A percentile compares a stretch with the other conserved stretches of the same genome.
phyloP scores from a whole-genome alignment of 768 basidiomycete species.

The Dioszegia crocea region DNA sequence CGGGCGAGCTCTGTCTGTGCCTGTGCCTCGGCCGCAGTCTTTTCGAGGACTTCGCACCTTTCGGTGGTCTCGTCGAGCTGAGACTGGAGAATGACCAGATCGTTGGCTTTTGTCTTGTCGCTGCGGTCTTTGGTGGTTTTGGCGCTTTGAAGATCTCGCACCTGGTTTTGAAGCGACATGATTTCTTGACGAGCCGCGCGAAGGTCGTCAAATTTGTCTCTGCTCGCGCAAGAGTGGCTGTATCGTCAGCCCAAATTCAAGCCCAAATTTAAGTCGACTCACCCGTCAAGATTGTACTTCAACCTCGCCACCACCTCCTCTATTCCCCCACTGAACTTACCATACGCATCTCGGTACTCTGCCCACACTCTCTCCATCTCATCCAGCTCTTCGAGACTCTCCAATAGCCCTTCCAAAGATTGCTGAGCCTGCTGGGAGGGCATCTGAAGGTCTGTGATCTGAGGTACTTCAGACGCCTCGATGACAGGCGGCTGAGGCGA shows the following conservation, averaged over 20 bases:
- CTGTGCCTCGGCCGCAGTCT: not conserved
- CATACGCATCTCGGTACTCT: conserved; percentile 11
- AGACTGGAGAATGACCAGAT: not conserved
- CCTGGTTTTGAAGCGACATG: not conserved
- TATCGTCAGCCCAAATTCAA: not conserved
- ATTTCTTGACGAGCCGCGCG: not conserved
- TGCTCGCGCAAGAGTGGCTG: not conserved
- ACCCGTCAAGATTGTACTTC: not conserved
- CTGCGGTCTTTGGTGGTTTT: not conserved
- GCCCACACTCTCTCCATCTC: conserved; percentile 2
- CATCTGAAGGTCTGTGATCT: not conserved
- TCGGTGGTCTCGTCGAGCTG: not conserved
- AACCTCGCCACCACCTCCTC: conserved; percentile 24
- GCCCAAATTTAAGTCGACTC: too few species aligned
- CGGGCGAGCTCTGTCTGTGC: not conserved
- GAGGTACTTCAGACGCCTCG: too few species aligned
- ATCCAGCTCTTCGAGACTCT: not conserved
- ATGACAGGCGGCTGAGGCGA: too few species aligned
- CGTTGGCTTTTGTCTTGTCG: not conserved
- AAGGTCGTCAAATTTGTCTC: not conserved
- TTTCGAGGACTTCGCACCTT: not conserved
- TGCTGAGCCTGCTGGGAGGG: not conserved
- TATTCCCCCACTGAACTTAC: conserved; percentile 13
- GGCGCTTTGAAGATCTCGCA: not conserved
- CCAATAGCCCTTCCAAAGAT: not conserved